Evolutionary conservation across 2,329 filamentous ascomycete genomes (phyloP), one percentile per base, ranked within the genome.

Genomic region (Talaromyces sp.): DNA sequence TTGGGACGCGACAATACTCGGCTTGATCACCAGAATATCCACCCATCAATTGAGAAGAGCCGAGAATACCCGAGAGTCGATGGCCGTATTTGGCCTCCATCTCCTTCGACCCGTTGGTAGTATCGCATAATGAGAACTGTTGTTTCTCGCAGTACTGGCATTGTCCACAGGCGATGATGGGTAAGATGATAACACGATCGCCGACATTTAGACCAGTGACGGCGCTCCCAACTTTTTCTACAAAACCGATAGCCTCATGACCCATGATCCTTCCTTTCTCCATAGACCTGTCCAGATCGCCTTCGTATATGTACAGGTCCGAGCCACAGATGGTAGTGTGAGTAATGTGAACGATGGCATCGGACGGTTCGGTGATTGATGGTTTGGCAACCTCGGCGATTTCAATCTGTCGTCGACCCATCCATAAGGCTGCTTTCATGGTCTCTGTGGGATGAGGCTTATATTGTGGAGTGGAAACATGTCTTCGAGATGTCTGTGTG

Each of bases 11-110:
- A 48, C 67, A 70, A 59, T 64, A 74, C 60, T 73, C 71, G 2
- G 71, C 71, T 60, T 74, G 71, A 36, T 70, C 64, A 17, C 71
- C 70, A 13, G 71, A 62, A 61, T 70, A 73, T 15, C 71, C 70
- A 2, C 70, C 70, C 28, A 64, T 67, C n/a, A 70, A 48, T 10
- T 66, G 63, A 1, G 69, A 68, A 57, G 65, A 73, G 22, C 70
- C 70, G 45, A 72, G 63, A 15, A 69, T 68, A 9, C 70, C 69
- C 2, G 69, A 63, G n/a, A 70, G 25, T 2, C 66, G 67, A 53
- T 69, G 62, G 0, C 69, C 67, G 36, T 68, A 71, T 35, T 65
- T 57, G 13, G 36, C 21, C 41, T 70, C 66, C 66, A 67, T 65
- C 33, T 68, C 63, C 43, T 56, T 52, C 11, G 64, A 69, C n/a